Evolutionary conservation across 2,329 filamentous ascomycete genomes (phyloP).

Genomic region (Monascus ruber): DNA sequence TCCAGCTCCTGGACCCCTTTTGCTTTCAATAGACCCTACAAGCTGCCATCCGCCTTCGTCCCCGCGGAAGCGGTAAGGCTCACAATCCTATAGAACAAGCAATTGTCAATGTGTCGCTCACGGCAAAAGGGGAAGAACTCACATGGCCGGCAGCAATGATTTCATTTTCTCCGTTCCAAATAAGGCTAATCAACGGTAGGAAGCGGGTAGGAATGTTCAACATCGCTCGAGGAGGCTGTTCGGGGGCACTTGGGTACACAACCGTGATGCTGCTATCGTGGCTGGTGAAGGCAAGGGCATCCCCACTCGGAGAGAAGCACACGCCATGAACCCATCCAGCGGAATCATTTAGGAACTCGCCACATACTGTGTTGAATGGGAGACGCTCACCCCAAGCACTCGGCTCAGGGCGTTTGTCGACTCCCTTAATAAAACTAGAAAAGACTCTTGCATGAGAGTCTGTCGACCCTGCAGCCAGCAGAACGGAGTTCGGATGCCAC

Average conservation of each 20-base stretch:
- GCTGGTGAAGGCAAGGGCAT: slow-evolving; percentile 85
- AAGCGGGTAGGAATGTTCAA: slow-evolving; percentile 82
- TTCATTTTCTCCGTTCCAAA: slow-evolving; percentile 86
- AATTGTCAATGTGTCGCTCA: not conserved
- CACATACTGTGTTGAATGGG: slow-evolving; percentile 96
- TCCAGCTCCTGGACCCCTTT: slow-evolving; percentile 48
- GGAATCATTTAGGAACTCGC: slow-evolving; percentile 90
- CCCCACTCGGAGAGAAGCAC: slow-evolving; percentile 81
- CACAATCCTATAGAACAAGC: slow-evolving; percentile 44
- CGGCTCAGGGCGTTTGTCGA: slow-evolving; percentile 74
- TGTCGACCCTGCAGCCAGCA: slow-evolving; percentile 89
- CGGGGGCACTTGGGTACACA: slow-evolving; percentile 83
- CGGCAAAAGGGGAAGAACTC: slow-evolving; percentile 10
- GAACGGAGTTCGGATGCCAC: slow-evolving; percentile 96
- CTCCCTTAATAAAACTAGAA: slow-evolving; percentile 90
- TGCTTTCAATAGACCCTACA: slow-evolving; percentile 66
- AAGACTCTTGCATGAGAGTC: slow-evolving; percentile 94
- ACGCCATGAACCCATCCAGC: slow-evolving; percentile 95
- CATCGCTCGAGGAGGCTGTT: slow-evolving; percentile 82
- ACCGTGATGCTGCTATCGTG: slow-evolving; percentile 96
- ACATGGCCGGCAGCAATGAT: slow-evolving; percentile 91
- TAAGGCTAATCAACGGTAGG: slow-evolving; percentile 79
- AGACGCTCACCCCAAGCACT: slow-evolving; percentile 89
- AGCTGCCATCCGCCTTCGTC: slow-evolving; percentile 72
- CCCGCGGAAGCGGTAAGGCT: slow-evolving; percentile 82